Evolutionary conservation across 768 basidiomycete genomes (phyloP).

Genomic region (Leccinum obscurum): DNA sequence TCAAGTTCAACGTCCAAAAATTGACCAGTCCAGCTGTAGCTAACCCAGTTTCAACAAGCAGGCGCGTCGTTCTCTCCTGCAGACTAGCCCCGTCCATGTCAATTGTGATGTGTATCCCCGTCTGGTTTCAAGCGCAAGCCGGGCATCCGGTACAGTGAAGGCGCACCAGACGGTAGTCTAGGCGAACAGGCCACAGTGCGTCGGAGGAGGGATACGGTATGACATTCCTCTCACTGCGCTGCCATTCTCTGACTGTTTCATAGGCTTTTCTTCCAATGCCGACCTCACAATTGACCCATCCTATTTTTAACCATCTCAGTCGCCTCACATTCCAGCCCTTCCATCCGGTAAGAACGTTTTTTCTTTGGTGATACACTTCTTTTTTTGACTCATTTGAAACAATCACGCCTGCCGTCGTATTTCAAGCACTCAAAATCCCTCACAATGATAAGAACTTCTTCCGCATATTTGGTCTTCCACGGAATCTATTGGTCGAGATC

Average conservation of each 20-base stretch:
- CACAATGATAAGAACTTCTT: too few species aligned
- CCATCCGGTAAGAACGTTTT: conserved; percentile 37
- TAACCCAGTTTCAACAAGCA: background rate
- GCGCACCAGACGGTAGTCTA: conserved; percentile 5
- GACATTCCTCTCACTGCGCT: background rate
- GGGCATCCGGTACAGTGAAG: conserved; percentile 14
- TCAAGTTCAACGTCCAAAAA: too few species aligned
- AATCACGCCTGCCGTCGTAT: too few species aligned
- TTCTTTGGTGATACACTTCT: too few species aligned
- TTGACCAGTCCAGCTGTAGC: too few species aligned
- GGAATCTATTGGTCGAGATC: too few species aligned
- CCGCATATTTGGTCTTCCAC: too few species aligned
- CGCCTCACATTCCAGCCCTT: conserved; percentile 42
- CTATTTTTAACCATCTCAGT: conserved; percentile 41
- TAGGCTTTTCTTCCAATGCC: conserved; percentile 49
- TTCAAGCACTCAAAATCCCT: too few species aligned
- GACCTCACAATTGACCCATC: conserved; percentile 38
- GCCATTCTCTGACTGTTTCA: background rate
- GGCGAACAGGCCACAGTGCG: conserved; percentile 24
- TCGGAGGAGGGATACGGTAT: conserved; percentile 28
- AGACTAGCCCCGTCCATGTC: background rate
- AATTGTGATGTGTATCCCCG: conserved; percentile 20
- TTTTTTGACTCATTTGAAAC: too few species aligned
- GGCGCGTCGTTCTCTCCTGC: conserved; percentile 12
- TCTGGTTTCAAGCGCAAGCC: conserved; percentile 23